Evolutionary conservation across 768 basidiomycete species (phyloP).

Genomic region (Austroboletus festivus): DNA sequence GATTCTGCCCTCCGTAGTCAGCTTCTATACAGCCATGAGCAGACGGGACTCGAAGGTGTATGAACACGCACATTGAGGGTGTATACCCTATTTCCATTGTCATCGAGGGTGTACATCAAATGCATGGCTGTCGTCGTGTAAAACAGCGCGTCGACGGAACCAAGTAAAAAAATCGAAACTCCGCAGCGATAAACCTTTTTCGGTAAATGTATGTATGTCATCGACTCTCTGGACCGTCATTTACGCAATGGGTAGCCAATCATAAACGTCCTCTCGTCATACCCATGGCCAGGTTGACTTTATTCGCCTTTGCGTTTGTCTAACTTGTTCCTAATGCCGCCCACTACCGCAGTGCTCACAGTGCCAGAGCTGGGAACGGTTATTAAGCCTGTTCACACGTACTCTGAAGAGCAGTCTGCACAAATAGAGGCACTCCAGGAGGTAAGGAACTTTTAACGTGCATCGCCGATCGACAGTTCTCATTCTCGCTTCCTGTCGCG

Average conservation of each 20-base stretch:
- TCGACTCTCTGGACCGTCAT: too few relatives aligned
- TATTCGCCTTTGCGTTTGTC: background rate
- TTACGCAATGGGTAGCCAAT: too few relatives aligned
- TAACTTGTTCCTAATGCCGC: constrained; percentile 35
- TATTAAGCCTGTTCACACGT: constrained; percentile 53
- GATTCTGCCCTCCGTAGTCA: constrained; percentile 72
- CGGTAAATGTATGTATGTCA: too few relatives aligned
- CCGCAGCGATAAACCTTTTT: too few relatives aligned
- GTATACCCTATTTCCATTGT: constrained; percentile 77
- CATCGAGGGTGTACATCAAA: constrained; percentile 91
- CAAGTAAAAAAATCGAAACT: constrained; percentile 8
- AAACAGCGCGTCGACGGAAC: background rate
- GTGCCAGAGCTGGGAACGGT: constrained; percentile 51
- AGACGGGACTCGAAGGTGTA: background rate
- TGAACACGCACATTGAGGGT: constrained; percentile 79
- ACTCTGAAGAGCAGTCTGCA: constrained; percentile 59
- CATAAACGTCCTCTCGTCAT: too few relatives aligned
- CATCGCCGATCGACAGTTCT: background rate
- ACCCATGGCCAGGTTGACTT: too few relatives aligned
- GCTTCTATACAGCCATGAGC: constrained; percentile 58
- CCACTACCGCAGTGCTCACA: constrained; percentile 50
- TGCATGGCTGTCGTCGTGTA: constrained; percentile 63
- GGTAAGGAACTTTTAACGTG: constrained; percentile 37
- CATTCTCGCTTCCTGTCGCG: background rate
- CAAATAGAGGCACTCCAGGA: constrained; percentile 60